A percentile compares a stretch with the other conserved stretches of the same genome.
phyloP scores from a whole-genome alignment of 2,329 filamentous ascomycete genomes.

The Diplodia corticola region DNA sequence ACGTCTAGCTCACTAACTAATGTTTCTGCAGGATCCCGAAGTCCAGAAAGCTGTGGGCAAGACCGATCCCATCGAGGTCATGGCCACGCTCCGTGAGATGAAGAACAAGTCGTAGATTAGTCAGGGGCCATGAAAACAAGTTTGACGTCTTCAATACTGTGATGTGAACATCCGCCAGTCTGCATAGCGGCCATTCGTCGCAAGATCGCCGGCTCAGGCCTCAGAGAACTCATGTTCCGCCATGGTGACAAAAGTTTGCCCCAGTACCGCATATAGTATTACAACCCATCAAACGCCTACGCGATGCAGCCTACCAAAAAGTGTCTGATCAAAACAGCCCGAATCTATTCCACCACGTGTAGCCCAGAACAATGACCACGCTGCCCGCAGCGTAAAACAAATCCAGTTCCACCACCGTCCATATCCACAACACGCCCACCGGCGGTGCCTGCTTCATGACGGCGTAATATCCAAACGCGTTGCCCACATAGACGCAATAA shows the following conservation, averaged over 20 bases:
- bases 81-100: slow-evolving; percentile 82
- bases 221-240: neutral
- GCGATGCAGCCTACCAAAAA: neutral
- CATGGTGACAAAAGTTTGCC: neutral
- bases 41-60: slow-evolving; percentile 83
- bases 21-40: slow-evolving; percentile 64
- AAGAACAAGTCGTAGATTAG: slow-evolving; percentile 61
- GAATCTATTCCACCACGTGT: slow-evolving; percentile 58
- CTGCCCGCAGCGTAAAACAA: slow-evolving; percentile 64
- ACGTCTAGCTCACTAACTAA: neutral
- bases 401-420: slow-evolving; percentile 85
- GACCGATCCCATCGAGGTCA: slow-evolving; percentile 77
- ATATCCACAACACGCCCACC: slow-evolving; percentile 87
- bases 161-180: neutral
- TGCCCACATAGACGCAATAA: slow-evolving; percentile 80
- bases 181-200: neutral
- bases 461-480: slow-evolving; percentile 76
- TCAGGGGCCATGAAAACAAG: neutral
- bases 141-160: neutral
- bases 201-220: neutral
- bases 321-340: slow-evolving; percentile 40
- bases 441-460: slow-evolving; percentile 93
- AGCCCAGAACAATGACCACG: slow-evolving; percentile 52
- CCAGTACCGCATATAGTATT: neutral
- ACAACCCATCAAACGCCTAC: neutral